Evolutionary conservation across 2,329 filamentous ascomycete species (phyloP), one percentile per base, ranked within the genome.

Genomic region (Botrytis hyacinthi): DNA sequence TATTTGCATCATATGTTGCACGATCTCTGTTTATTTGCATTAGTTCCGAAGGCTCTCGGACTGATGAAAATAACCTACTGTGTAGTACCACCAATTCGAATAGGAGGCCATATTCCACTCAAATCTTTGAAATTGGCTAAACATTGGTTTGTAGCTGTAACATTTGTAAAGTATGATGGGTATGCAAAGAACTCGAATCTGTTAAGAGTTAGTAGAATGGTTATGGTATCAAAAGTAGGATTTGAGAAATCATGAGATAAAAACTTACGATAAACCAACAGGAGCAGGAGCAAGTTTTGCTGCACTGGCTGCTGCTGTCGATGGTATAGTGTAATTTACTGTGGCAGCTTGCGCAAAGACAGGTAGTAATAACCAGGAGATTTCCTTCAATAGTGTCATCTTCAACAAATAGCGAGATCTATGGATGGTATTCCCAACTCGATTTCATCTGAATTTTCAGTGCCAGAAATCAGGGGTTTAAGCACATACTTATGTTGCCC

Each of bases 11-110:
- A 75, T 86, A 89, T 3, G 81, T 84, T 1, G 87, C 87, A 7
- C 87, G 84, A 76, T 89, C 87, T 76, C 83, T 84, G 18, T 18
- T 44, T 0, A 29, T 1, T 42, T 74, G 60, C 74, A 29, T 57
- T n/a, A 12, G 35, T 37, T 12, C 42, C 7, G 2, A 12, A 20
- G n/a, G 1, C 4, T 4, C 68, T 20, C 35, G 18, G 20, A 14
- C 10, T 22, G 12, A 26, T 20, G 9, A 29, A 12, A 12, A 44
- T 37, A 5, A 73, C 81, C 71, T 74, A 84, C 82, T 88, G 86
- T 0, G 87, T 89, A 0, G 87, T 89, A 3, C 87, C 87, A n/a
- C 87, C 87, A 71, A 89, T 88, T 69, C 87, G 82, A 63, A 89
- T 83, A 0, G 86, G 87, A 12, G 87, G 86, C 84, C 84, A 87